Conservation (phyloP, 352 stramenopile genomes). For the Peronosclerospora sorghi region DNA sequence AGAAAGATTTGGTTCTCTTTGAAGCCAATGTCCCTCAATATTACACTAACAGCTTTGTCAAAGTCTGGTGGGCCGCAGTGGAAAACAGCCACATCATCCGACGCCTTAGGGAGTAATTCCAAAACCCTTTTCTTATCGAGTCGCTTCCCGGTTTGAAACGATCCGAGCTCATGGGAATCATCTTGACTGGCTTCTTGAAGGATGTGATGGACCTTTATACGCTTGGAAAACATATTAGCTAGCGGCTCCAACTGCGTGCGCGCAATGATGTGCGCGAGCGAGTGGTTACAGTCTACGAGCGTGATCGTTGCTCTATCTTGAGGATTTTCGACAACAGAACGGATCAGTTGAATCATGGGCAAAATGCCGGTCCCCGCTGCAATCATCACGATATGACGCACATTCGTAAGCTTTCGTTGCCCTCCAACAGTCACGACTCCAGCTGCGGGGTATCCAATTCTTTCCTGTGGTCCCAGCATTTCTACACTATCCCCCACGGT, state of each 20-base stretch:
- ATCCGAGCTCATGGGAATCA: slow-evolving; percentile 36
- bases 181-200: slow-evolving; percentile 34
- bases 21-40: slow-evolving; percentile 41
- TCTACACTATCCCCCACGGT: slow-evolving; percentile 44
- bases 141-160: slow-evolving; percentile 33
- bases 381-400: slow-evolving; percentile 61
- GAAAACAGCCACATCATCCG: slow-evolving; percentile 42
- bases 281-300: slow-evolving; percentile 65
- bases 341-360: slow-evolving; percentile 76
- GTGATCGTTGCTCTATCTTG: slow-evolving; percentile 54
- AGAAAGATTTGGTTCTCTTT: slow-evolving; percentile 43
- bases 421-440: slow-evolving; percentile 37
- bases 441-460: slow-evolving; percentile 44
- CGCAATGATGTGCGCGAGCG: slow-evolving; percentile 55
- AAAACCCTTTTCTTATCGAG: slow-evolving; percentile 36
- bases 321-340: slow-evolving; percentile 44
- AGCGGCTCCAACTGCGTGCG: slow-evolving; percentile 64
- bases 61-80: slow-evolving; percentile 66
- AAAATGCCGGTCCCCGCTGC: slow-evolving; percentile 70
- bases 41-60: slow-evolving; percentile 39
- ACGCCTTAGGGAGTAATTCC: slow-evolving; percentile 30
- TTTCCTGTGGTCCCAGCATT: slow-evolving; percentile 62
- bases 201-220: slow-evolving; percentile 59
- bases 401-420: slow-evolving; percentile 29
- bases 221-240: slow-evolving; percentile 61